Conservation (phyloP, 2,329 filamentous ascomycete genomes). For the Clonostachys sp. region DNA sequence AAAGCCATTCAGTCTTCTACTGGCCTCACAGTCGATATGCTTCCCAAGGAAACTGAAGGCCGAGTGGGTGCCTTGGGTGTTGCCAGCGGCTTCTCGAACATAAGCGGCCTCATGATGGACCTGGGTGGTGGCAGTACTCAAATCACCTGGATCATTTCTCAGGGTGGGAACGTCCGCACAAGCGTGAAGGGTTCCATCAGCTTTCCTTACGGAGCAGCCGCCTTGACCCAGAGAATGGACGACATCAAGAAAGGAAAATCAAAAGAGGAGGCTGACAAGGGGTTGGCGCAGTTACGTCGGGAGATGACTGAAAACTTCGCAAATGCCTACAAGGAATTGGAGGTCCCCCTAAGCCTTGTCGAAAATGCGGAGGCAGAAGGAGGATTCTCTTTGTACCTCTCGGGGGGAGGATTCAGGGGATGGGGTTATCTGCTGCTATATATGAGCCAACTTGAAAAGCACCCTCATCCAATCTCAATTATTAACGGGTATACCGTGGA, state of each 20-base stretch:
- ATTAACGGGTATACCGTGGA: slow-evolving; percentile 63
- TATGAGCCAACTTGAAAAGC: slow-evolving; percentile 53
- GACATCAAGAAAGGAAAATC: slow-evolving; percentile 31
- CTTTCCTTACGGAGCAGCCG: slow-evolving; percentile 67
- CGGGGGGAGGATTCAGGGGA: slow-evolving; percentile 65
- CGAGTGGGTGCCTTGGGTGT: slow-evolving; percentile 61
- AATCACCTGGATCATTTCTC: slow-evolving; percentile 59
- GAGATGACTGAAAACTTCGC: slow-evolving; percentile 49
- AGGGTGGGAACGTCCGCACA: slow-evolving; percentile 42
- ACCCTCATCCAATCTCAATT: slow-evolving; percentile 66
- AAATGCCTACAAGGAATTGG: slow-evolving; percentile 44
- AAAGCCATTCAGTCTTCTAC: slow-evolving; percentile 45
- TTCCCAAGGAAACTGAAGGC: slow-evolving; percentile 64
- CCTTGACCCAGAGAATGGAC: slow-evolving; percentile 50
- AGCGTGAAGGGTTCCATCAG: slow-evolving; percentile 54
- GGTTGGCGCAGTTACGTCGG: slow-evolving; percentile 34
- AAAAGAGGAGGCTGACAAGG: slow-evolving; percentile 31
- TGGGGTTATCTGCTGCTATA: slow-evolving; percentile 63
- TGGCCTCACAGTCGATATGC: slow-evolving; percentile 54
- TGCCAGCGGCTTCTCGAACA: slow-evolving; percentile 56
- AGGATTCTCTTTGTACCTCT: slow-evolving; percentile 59
- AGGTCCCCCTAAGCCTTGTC: slow-evolving; percentile 46
- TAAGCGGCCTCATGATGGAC: slow-evolving; percentile 67
- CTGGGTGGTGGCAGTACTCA: slow-evolving; percentile 69
- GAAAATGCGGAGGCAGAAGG: slow-evolving; percentile 34